These are phyloP conservation scores for Kluyveromyces dobzhanskii DNA, from an alignment of 805 yeast genomes.

Conservation along the genomic window DNA sequence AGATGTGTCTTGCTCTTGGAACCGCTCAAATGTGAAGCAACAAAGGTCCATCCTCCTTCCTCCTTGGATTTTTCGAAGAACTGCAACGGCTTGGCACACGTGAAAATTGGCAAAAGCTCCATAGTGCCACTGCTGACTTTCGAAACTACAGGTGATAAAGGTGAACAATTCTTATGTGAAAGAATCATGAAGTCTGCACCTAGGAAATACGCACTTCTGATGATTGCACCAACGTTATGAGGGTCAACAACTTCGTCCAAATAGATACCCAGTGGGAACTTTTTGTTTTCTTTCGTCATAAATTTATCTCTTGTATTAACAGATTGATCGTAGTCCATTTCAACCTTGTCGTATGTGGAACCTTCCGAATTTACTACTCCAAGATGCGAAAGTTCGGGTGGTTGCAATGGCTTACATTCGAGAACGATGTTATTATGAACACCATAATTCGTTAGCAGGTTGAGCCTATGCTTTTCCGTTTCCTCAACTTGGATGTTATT, in stretches of 20 bases:
- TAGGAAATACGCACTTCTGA: slow-evolving; percentile 69
- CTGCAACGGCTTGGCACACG: slow-evolving; percentile 47
- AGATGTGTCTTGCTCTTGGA: slow-evolving; percentile 29
- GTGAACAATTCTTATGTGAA: slow-evolving; percentile 64
- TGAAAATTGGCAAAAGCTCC: slow-evolving; percentile 59
- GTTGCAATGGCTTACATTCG: slow-evolving; percentile 42
- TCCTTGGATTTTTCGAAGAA: slow-evolving; percentile 49
- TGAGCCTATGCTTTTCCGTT: slow-evolving; percentile 41
- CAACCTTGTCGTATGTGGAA: slow-evolving; percentile 7
- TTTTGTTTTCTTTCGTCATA: slow-evolving; percentile 21
- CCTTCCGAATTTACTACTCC: slow-evolving; percentile 23
- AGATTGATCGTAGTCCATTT: slow-evolving; percentile 11
- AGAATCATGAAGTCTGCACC: slow-evolving; percentile 75
- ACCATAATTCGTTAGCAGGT: slow-evolving; percentile 52
- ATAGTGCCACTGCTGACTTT: slow-evolving; percentile 82
- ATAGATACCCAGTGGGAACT: slow-evolving; percentile 60
- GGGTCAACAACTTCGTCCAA: slow-evolving; percentile 81
- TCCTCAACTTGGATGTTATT: slow-evolving; percentile 15
- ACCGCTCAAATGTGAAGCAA: slow-evolving; percentile 46
- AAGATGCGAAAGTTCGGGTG: slow-evolving; percentile 20
- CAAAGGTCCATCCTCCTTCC: slow-evolving; percentile 60
- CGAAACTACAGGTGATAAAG: slow-evolving; percentile 66
- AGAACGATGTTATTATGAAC: slow-evolving; percentile 77
- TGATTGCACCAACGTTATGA: slow-evolving; percentile 77
- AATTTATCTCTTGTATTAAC: slow-evolving; percentile 19